phyloP scores from a whole-genome alignment of 2,329 filamentous ascomycete species.

The Aschersonia sp. region DNA sequence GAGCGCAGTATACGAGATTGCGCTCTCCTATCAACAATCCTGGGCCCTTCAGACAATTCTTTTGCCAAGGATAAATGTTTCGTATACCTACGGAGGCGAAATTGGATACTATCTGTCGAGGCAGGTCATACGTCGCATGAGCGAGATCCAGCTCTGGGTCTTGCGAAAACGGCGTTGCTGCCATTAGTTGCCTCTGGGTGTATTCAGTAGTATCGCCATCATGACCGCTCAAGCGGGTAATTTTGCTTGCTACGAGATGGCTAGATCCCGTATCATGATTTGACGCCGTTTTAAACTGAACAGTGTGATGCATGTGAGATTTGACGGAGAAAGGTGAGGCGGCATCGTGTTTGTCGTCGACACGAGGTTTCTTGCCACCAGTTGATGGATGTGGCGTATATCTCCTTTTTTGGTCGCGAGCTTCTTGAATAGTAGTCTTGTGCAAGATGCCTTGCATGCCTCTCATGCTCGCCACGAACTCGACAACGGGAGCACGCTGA shows the following conservation, averaged over 20 bases:
- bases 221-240: conserved; percentile 20
- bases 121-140: conserved; percentile 50
- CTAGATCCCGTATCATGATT: conserved; percentile 15
- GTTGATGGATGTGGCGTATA: conserved; percentile 24
- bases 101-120: conserved; percentile 45
- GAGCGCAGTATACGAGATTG: conserved; percentile 68
- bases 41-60: conserved; percentile 54
- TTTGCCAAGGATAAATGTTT: conserved; percentile 69
- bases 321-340: not conserved
- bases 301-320: conserved; percentile 2
- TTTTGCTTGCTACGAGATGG: conserved; percentile 27
- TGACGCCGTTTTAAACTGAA: conserved; percentile 19
- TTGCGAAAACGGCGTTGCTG: conserved; percentile 36
- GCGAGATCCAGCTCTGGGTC: conserved; percentile 46
- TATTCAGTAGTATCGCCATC: conserved; percentile 30
- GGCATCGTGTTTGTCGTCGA: conserved; percentile 7
- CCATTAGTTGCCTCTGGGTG: conserved; percentile 37
- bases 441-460: conserved; percentile 28
- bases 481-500: not conserved
- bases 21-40: conserved; percentile 50
- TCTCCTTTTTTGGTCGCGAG: conserved; percentile 21
- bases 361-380: conserved; percentile 32
- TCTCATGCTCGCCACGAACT: conserved; percentile 16
- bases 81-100: conserved; percentile 53
- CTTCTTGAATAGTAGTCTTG: conserved; percentile 36